Evolutionary conservation across 164 flowering plant genomes (phyloP).

Genomic region (Umbellularia californica): DNA sequence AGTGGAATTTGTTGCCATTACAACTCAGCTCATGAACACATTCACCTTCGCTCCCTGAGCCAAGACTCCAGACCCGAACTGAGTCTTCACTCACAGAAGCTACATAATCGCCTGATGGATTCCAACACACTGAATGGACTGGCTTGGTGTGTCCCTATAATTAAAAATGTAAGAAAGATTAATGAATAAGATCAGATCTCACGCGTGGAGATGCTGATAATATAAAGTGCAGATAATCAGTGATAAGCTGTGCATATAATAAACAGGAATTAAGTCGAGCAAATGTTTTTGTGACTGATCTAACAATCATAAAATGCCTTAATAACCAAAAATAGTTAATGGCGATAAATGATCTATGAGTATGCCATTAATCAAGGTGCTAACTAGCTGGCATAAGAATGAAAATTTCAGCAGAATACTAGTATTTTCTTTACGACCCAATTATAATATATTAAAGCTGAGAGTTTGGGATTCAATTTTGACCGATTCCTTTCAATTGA

Average conservation of each 20-base stretch:
- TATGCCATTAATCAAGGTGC: neutral
- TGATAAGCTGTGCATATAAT: neutral
- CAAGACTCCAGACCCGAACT: conserved; percentile 65
- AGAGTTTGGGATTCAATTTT: no score
- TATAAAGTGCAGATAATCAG: neutral
- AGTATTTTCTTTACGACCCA: neutral
- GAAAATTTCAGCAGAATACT: neutral
- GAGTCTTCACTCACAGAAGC: conserved; percentile 75
- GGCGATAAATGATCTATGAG: neutral
- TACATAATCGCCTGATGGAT: conserved; percentile 59
- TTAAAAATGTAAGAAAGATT: neutral
- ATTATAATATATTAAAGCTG: no score
- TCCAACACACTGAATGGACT: conserved; percentile 68
- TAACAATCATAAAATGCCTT: neutral
- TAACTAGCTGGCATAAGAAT: neutral
- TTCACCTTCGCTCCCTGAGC: conserved; percentile 48
- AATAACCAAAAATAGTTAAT: neutral
- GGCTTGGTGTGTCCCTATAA: conserved; percentile 56
- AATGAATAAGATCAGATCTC: neutral
- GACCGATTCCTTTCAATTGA: no score
- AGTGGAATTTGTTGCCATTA: conserved; percentile 48
- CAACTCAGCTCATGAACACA: conserved; percentile 63
- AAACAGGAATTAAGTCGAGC: neutral
- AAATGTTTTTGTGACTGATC: neutral
- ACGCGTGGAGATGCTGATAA: neutral